Conservation (phyloP, 2,329 filamentous ascomycete genomes). For the Penicillium griseofulvum region DNA sequence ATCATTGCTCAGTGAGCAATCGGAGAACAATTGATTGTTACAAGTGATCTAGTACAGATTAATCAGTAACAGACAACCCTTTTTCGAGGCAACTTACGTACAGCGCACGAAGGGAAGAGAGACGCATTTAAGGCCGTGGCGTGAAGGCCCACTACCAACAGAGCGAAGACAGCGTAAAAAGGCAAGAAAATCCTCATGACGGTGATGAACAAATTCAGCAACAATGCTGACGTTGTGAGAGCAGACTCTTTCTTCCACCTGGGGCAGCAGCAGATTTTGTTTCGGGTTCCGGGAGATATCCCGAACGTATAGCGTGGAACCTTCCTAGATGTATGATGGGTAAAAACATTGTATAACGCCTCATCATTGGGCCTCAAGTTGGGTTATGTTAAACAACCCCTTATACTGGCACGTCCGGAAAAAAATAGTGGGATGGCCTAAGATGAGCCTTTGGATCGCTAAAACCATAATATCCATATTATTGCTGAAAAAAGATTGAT, state of each 20-base stretch:
- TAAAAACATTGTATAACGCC: no score
- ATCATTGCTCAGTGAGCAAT: conserved; percentile 13
- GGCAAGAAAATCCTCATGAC: conserved; percentile 6
- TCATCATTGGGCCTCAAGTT: no score
- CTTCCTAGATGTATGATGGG: no score
- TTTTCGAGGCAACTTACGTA: background rate
- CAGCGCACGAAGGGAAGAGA: conserved; percentile 14
- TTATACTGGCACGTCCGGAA: no score
- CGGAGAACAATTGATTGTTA: conserved; percentile 5
- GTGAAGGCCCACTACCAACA: conserved; percentile 1
- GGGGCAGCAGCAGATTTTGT: conserved; percentile 7
- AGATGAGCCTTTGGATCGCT: no score
- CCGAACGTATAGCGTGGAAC: no score
- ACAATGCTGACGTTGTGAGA: background rate
- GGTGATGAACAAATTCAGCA: background rate
- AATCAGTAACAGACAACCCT: background rate
- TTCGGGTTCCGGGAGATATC: background rate
- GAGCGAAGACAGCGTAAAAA: conserved; percentile 3
- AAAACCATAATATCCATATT: no score
- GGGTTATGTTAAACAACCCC: no score
- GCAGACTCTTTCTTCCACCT: background rate
- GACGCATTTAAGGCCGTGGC: background rate
- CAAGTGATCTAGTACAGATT: conserved; percentile 1
- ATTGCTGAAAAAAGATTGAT: no score
- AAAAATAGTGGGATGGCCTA: no score